These are phyloP conservation scores for Chenopodium formosanum DNA, from an alignment of 148 eudicot genomes.

Conservation along the genomic window DNA sequence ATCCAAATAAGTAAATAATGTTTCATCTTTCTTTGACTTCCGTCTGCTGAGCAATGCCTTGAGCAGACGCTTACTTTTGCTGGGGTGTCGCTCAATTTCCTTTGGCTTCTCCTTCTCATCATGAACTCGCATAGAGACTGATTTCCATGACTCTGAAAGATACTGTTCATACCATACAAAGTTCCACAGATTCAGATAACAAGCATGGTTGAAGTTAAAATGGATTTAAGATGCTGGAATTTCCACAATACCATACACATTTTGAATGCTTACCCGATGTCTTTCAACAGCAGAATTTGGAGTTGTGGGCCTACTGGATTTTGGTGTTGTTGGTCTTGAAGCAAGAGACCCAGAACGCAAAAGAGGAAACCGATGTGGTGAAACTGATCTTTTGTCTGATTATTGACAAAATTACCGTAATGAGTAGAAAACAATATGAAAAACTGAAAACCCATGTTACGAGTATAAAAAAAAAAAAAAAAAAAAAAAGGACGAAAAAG, in stretches of 20 bases:
- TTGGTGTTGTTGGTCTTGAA: conserved; percentile 54
- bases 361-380: conserved; percentile 80
- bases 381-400: conserved; percentile 69
- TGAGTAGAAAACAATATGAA: background rate
- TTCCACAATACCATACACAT: background rate
- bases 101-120: conserved; percentile 46
- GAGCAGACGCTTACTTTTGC: conserved; percentile 87
- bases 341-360: conserved; percentile 71
- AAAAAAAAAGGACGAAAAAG: background rate
- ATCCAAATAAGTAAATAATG: conserved; percentile 68
- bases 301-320: conserved; percentile 40
- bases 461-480: background rate
- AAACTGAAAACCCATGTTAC: background rate
- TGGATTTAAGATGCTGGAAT: background rate
- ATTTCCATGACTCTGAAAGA: conserved; percentile 52
- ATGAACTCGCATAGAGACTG: conserved; percentile 71
- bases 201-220: background rate
- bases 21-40: conserved; percentile 82
- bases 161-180: conserved; percentile 36
- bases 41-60: conserved; percentile 84
- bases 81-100: conserved; percentile 61
- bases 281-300: conserved; percentile 54
- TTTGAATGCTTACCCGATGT: conserved; percentile 45
- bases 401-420: background rate
- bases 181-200: background rate